phyloP scores from a whole-genome alignment of 1,284 basidiomycete genomes.

The Ceratobasidium papillatum region DNA sequence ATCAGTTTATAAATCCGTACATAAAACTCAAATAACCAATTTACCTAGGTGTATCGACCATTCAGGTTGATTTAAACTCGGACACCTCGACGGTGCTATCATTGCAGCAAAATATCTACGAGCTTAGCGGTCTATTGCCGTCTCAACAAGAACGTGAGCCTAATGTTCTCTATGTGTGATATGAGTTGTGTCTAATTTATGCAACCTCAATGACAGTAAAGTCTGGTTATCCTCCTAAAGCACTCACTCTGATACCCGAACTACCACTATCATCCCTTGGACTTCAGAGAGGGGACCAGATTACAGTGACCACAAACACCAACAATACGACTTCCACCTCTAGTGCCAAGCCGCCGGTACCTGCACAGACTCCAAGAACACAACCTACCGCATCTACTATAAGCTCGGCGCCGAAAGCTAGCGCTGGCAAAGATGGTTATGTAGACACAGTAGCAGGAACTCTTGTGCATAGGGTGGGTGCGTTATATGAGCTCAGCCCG shows the following conservation, averaged over 20 bases:
- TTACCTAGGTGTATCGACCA: conserved; percentile 54
- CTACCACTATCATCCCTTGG: conserved; percentile 79
- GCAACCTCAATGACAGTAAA: conserved; percentile 65
- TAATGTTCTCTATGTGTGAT: conserved; percentile 16
- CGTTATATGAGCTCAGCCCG: neutral
- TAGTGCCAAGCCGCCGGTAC: conserved; percentile 41
- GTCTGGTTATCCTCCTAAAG: conserved; percentile 81
- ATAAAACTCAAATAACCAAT: conserved; percentile 74
- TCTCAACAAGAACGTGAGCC: conserved; percentile 78
- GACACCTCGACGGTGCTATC: conserved; percentile 51
- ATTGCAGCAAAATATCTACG: conserved; percentile 52
- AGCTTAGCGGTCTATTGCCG: conserved; percentile 67
- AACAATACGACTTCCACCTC: conserved; percentile 35
- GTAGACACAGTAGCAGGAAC: conserved; percentile 69
- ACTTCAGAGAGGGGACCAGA: conserved; percentile 78
- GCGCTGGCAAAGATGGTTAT: conserved; percentile 50
- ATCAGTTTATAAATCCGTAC: conserved; percentile 71
- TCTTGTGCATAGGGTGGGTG: conserved; percentile 72
- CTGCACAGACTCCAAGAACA: conserved; percentile 39
- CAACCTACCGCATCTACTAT: neutral
- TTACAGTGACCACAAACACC: conserved; percentile 70
- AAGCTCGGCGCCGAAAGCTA: conserved; percentile 38
- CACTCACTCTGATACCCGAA: conserved; percentile 74
- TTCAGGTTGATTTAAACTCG: conserved; percentile 50
- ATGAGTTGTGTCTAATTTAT: neutral